Percentiles rank a stretch among this genome's conserved stretches.
phyloP scores from a whole-genome alignment of 1,284 basidiomycete genomes.

The Exobasidium cylindrosporum region DNA sequence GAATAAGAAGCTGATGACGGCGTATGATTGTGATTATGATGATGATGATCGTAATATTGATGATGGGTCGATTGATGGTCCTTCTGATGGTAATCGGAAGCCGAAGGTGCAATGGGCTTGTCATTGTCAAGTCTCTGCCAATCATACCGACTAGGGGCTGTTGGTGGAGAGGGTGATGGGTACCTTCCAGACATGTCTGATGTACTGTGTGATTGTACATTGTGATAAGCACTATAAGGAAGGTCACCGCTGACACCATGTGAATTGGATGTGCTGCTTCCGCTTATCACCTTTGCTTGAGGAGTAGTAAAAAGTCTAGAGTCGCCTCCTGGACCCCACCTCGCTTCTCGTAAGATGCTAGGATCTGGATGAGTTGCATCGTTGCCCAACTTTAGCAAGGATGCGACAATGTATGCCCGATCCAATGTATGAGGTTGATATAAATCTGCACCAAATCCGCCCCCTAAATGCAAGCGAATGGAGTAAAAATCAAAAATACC shows the following conservation, averaged over 20 bases:
- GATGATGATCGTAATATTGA: too few species aligned
- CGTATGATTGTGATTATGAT: neutral
- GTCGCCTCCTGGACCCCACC: neutral
- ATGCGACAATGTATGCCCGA: constrained; percentile 40
- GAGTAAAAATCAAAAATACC: constrained; percentile 38
- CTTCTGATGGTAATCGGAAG: too few species aligned
- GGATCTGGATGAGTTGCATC: constrained; percentile 29
- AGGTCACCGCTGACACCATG: neutral
- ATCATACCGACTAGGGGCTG: neutral
- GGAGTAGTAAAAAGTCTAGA: neutral
- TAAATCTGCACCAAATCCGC: constrained; percentile 41
- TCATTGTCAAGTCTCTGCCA: neutral
- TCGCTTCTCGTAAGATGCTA: neutral
- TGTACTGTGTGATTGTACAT: neutral
- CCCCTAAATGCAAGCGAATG: constrained; percentile 36
- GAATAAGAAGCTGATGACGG: neutral
- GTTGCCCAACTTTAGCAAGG: constrained; percentile 38
- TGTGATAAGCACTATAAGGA: neutral
- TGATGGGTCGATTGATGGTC: too few species aligned
- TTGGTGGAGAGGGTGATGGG: neutral
- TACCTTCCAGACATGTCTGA: neutral
- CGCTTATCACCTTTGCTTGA: neutral
- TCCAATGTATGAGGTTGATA: constrained; percentile 36
- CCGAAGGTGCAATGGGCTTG: too few species aligned
- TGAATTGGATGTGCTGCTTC: too few species aligned